phyloP scores from a whole-genome alignment of 305 asterid genomes.

The Lippia alba region DNA sequence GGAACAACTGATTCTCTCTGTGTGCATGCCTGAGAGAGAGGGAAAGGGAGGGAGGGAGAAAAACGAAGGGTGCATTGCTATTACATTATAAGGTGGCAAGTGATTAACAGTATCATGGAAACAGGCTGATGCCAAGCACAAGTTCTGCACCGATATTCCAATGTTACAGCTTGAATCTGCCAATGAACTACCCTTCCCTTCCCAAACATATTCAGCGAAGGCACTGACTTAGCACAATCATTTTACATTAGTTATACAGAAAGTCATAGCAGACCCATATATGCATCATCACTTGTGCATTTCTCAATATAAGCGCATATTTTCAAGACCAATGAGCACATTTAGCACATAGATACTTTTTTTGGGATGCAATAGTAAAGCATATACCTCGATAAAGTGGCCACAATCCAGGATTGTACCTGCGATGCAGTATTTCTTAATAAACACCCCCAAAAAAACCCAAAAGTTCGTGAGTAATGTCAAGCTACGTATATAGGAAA shows the following conservation, averaged over 20 bases:
- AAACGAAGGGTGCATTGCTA: neutral
- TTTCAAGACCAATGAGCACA: slow-evolving; percentile 31
- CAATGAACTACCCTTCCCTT: neutral
- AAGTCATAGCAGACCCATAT: slow-evolving; percentile 12
- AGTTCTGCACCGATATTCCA: slow-evolving; percentile 9
- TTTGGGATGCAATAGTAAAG: slow-evolving; percentile 12
- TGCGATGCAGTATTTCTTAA: slow-evolving; percentile 50
- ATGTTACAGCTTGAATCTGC: neutral
- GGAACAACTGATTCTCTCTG: neutral
- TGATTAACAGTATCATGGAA: slow-evolving; percentile 1
- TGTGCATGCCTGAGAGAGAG: neutral
- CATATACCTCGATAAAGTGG: slow-evolving; percentile 95
- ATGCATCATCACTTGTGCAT: slow-evolving; percentile 12
- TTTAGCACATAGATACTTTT: slow-evolving; percentile 22
- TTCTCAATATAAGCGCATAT: slow-evolving; percentile 4
- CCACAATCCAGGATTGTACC: slow-evolving; percentile 88
- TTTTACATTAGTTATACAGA: neutral
- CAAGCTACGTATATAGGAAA: slow-evolving; percentile 25
- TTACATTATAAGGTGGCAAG: neutral
- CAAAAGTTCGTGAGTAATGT: slow-evolving; percentile 11
- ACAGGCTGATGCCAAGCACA: neutral
- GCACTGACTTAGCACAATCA: slow-evolving; percentile 10
- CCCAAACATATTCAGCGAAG: slow-evolving; percentile 25
- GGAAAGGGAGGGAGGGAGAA: neutral
- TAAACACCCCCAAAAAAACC: slow-evolving; percentile 29